Conservation (phyloP, 1,284 basidiomycete species). For the Leccinum fuscescens region DNA sequence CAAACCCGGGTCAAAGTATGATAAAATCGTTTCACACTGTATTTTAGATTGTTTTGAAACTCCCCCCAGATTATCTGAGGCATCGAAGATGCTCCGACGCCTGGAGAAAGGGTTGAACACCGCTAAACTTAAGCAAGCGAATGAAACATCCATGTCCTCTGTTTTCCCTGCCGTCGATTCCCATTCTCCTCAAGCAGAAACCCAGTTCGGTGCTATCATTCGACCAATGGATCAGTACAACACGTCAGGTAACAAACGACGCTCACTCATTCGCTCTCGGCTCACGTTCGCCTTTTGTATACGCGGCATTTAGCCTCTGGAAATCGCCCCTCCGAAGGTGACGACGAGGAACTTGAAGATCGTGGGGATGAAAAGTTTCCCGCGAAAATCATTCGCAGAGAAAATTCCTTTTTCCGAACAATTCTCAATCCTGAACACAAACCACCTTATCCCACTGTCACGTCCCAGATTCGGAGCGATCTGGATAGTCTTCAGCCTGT, state of each 20-base stretch:
- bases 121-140: constrained; percentile 61
- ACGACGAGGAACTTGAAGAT: constrained; percentile 59
- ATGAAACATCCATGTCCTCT: constrained; percentile 32
- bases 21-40: constrained; percentile 11
- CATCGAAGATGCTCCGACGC: constrained; percentile 81
- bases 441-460: constrained; percentile 36
- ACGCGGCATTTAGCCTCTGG: constrained; percentile 38
- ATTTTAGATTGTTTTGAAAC: constrained; percentile 11
- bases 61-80: constrained; percentile 67
- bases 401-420: constrained; percentile 78
- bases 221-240: constrained; percentile 36
- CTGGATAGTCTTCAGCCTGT: constrained; percentile 35
- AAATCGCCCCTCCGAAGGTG: constrained; percentile 46
- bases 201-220: constrained; percentile 29
- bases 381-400: constrained; percentile 62
- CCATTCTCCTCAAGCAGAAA: constrained; percentile 35
- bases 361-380: constrained; percentile 64
- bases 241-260: constrained; percentile 38
- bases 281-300: constrained; percentile 20
- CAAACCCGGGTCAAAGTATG: constrained; percentile 84
- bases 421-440: constrained; percentile 71
- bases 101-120: constrained; percentile 78
- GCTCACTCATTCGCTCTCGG: background rate
- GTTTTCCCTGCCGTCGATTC: constrained; percentile 34
- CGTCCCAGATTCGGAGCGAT: constrained; percentile 24